These are phyloP conservation scores for Fusarium cicatricum DNA, from an alignment of 2,329 filamentous ascomycete genomes.

Conservation along the genomic window DNA sequence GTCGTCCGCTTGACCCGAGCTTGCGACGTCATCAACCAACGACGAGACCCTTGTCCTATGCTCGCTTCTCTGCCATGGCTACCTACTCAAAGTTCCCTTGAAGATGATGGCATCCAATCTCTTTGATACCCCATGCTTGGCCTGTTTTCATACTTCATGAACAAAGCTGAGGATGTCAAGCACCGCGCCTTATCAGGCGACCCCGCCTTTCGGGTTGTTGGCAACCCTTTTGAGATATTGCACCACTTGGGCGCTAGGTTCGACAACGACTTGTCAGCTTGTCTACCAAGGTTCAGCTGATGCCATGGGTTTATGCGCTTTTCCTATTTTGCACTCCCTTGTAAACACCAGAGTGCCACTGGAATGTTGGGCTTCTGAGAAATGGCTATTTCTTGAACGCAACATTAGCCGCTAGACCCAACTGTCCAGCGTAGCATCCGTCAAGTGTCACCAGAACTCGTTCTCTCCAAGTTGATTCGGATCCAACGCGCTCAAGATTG, in stretches of 20 bases:
- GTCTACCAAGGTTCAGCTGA: slow-evolving; percentile 3
- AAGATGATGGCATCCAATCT: slow-evolving; percentile 1
- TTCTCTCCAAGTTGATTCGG: not conserved
- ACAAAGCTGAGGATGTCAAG: slow-evolving; percentile 1
- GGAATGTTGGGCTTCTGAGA: not conserved
- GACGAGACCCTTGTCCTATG: slow-evolving; percentile 25
- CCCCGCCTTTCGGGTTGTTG: slow-evolving; percentile 24
- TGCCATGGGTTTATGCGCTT: not conserved
- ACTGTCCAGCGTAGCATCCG: not conserved
- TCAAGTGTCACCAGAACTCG: not conserved
- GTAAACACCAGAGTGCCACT: not conserved
- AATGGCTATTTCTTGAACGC: not conserved
- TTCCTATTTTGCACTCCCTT: not conserved
- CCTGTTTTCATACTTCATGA: not conserved
- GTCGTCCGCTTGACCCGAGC: slow-evolving; percentile 26
- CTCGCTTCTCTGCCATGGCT: slow-evolving; percentile 6
- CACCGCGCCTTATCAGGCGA: slow-evolving; percentile 25
- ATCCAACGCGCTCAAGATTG: too few species aligned
- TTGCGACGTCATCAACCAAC: slow-evolving; percentile 38
- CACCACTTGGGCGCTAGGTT: not conserved
- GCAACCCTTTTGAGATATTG: slow-evolving; percentile 8
- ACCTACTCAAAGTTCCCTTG: not conserved
- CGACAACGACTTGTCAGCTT: not conserved
- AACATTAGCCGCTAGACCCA: not conserved
- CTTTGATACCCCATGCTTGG: not conserved